Percentiles rank a stretch among this genome's conserved stretches.
Evolutionary conservation across 2,329 filamentous ascomycete genomes (phyloP).

Genomic region (Hypoxylon sp.): DNA sequence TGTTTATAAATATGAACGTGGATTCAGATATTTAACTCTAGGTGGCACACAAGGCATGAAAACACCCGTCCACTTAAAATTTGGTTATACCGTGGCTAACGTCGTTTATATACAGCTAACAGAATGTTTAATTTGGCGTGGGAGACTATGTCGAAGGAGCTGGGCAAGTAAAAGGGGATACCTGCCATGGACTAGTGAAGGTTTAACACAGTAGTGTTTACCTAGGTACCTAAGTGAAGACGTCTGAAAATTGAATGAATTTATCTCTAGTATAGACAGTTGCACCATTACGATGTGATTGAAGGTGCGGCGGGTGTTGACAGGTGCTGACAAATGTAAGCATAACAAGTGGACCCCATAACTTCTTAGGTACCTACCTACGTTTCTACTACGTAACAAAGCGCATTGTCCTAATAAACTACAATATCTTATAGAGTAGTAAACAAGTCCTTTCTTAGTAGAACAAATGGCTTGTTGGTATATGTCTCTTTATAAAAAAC

Average conservation of each 20-base stretch:
- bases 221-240: no score
- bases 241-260: no score
- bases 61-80: background rate
- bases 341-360: no score
- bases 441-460: background rate
- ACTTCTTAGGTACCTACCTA: no score
- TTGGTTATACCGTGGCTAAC: conserved; percentile 7
- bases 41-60: conserved; percentile 33
- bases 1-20: conserved; percentile 37
- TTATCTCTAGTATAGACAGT: no score
- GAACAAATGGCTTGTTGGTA: background rate
- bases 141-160: conserved; percentile 9
- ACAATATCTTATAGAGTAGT: background rate
- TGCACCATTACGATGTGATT: no score
- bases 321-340: no score
- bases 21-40: conserved; percentile 35
- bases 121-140: conserved; percentile 40
- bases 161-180: background rate
- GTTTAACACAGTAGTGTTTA: no score
- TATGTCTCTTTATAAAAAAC: background rate
- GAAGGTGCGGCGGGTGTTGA: no score
- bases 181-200: background rate
- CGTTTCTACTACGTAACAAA: background rate
- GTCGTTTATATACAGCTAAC: conserved; percentile 19
- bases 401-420: background rate